Percentiles rank a stretch among this genome's conserved stretches.
phyloP scores from a whole-genome alignment of 2,329 filamentous ascomycete species.

The Microdochium trichocladiopsis region DNA sequence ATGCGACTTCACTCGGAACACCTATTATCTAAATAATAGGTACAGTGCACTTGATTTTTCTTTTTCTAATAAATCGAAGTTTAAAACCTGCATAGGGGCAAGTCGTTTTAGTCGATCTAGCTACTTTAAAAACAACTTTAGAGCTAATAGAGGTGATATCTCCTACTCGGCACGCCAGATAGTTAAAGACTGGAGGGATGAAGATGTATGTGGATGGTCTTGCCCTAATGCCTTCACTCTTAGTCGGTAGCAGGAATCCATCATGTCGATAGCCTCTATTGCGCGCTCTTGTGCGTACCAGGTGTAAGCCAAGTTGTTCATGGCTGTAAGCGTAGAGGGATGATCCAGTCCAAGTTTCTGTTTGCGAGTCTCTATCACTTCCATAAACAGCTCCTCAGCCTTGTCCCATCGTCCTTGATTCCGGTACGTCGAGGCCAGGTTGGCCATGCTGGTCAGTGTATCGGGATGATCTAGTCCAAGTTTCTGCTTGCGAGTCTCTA shows the following conservation, averaged over 20 bases:
- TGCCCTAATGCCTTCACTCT: no score
- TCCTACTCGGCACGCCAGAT: no score
- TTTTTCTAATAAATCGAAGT: neutral
- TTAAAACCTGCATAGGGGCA: neutral
- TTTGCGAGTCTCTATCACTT: constrained; percentile 2
- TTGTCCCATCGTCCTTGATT: neutral
- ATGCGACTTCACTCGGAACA: neutral
- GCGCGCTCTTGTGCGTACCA: neutral
- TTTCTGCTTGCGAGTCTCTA: neutral
- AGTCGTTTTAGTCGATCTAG: neutral
- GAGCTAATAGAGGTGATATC: neutral
- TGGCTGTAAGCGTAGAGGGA: constrained; percentile 2
- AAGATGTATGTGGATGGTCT: no score
- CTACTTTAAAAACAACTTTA: neutral
- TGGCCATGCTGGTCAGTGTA: neutral
- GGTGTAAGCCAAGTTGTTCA: constrained; percentile 1
- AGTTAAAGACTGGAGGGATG: no score
- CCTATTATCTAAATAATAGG: neutral
- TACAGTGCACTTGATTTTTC: neutral
- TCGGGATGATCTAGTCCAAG: neutral
- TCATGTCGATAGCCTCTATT: no score
- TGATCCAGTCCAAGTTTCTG: constrained; percentile 1
- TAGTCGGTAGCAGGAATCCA: no score
- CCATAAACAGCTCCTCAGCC: neutral
- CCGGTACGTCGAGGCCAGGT: neutral